Base-by-base conservation (phyloP, 2,329 filamentous ascomycete genomes). In the Claviceps humidiphila region DNA sequence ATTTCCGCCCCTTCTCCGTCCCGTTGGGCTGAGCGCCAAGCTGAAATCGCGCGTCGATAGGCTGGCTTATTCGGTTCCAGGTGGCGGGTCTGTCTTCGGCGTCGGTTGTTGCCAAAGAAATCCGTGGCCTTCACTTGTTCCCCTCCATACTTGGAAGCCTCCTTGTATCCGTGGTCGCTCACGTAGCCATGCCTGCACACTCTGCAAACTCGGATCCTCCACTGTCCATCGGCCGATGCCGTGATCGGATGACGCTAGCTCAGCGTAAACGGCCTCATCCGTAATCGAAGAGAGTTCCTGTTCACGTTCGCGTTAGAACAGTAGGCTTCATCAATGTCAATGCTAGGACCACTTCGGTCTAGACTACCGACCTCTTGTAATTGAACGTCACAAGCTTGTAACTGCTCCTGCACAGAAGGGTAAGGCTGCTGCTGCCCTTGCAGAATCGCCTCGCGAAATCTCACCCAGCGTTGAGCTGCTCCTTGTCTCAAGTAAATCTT, bases 401-500 rank as follows among this genome's bases (percentile, higher is more conserved):
- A 69, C 56, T 74, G 73, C 17, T 70, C 67, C 46, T 74, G 69
- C 54, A 74, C 72, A 47, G 70, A 67, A 44, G 70, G 66, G 54
- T 66, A 70, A 47, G 78, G 74, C 59, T 71, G 68, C 59, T 71
- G 68, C 40, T 71, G 67, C 47, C 76, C 76, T 59, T 74, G 71
- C 42, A 84, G 67, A 52, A 82, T 69, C 42, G 70, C 64, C 40
- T 75, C 72, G 53, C 80, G 72, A 62, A 71, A 73, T 54, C 74
- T 70, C 54, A 82, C 64, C 80, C 81, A 84, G 58, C 74, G 68
- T 64, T 80, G 77, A 39, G 77, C 79, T 30, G 78, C 80, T 26
- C 69, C 70, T 62, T 84, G 81, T 38, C 80, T 74, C 53, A 80
- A 69, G 58, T 78, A 81, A 58, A 84, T 84, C 69, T 82, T 84